Percentiles rank a stretch among this genome's conserved stretches.
Evolutionary conservation across 352 stramenopile species (phyloP).

Genomic region (Globisporangium carolinianum): DNA sequence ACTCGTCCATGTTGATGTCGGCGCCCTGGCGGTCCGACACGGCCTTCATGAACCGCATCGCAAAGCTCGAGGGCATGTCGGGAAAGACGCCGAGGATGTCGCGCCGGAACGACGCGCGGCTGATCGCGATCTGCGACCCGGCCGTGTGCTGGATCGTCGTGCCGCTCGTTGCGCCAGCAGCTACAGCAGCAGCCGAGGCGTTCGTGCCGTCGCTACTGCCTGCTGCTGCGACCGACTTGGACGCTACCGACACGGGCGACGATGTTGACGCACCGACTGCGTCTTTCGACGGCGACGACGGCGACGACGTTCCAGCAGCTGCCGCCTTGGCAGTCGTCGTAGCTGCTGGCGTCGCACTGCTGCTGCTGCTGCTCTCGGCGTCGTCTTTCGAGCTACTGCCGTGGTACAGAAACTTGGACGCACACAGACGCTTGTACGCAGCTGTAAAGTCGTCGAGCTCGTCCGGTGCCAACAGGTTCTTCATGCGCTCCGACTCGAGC

Average conservation of each 20-base stretch:
- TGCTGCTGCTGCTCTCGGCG: conserved; percentile 14
- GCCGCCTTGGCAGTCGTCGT: not conserved
- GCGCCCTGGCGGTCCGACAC: conserved; percentile 75
- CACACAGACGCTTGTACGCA: conserved; percentile 75
- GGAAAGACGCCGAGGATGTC: conserved; percentile 86
- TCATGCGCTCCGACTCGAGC: conserved; percentile 82
- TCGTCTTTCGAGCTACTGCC: conserved; percentile 38
- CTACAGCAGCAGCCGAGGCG: conserved; percentile 3
- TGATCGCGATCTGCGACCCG: conserved; percentile 76
- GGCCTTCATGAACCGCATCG: conserved; percentile 86
- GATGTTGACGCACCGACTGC: conserved; percentile 30
- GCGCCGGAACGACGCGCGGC: conserved; percentile 71
- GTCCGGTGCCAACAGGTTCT: conserved; percentile 62
- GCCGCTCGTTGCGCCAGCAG: conserved; percentile 9
- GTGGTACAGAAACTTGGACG: conserved; percentile 81
- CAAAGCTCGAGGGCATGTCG: conserved; percentile 85
- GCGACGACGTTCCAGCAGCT: conserved; percentile 5
- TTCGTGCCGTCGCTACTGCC: conserved; percentile 2
- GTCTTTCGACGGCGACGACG: conserved; percentile 16
- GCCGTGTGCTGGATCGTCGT: conserved; percentile 58
- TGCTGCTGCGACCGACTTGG: conserved; percentile 19
- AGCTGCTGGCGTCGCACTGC: conserved; percentile 10
- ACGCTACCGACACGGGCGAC: conserved; percentile 13
- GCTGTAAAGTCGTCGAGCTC: conserved; percentile 64
- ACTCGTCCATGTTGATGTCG: conserved; percentile 88